phyloP scores from a whole-genome alignment of 441 rosid genomes.

The Eruca vesicaria region DNA sequence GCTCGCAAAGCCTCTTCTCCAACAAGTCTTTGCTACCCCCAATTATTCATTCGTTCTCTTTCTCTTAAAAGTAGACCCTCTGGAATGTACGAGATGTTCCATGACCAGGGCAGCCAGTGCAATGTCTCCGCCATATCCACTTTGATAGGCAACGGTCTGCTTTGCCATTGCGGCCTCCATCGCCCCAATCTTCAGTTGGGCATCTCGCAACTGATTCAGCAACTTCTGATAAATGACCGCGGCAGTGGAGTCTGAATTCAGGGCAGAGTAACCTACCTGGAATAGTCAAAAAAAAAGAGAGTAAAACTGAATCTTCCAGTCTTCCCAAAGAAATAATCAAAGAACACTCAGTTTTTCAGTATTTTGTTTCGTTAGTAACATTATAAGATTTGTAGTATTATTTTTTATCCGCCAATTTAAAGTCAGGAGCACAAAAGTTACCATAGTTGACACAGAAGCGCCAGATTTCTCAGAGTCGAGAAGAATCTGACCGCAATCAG shows the following conservation, averaged over 20 bases:
- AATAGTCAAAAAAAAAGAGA: no score
- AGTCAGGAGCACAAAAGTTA: background rate
- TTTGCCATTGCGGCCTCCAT: background rate
- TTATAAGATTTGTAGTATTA: no score
- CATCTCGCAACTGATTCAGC: background rate
- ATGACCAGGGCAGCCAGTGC: background rate
- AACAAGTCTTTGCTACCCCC: no score
- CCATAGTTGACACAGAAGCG: background rate
- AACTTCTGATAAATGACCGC: background rate
- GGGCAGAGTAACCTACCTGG: background rate
- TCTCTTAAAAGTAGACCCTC: no score
- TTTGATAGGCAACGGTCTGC: background rate
- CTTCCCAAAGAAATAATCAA: no score
- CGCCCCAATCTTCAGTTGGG: background rate
- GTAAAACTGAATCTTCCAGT: no score
- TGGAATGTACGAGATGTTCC: background rate
- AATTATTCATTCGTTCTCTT: no score
- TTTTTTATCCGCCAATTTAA: no score
- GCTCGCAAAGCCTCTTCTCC: no score
- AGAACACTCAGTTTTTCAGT: no score
- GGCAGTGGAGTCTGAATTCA: background rate
- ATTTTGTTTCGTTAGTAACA: no score
- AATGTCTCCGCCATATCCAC: background rate
- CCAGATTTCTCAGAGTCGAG: background rate
- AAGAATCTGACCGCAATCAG: background rate